These are phyloP conservation scores for Aegilops tauschii DNA, from an alignment of 176 grass and related monocot species.

Conservation along the genomic window DNA sequence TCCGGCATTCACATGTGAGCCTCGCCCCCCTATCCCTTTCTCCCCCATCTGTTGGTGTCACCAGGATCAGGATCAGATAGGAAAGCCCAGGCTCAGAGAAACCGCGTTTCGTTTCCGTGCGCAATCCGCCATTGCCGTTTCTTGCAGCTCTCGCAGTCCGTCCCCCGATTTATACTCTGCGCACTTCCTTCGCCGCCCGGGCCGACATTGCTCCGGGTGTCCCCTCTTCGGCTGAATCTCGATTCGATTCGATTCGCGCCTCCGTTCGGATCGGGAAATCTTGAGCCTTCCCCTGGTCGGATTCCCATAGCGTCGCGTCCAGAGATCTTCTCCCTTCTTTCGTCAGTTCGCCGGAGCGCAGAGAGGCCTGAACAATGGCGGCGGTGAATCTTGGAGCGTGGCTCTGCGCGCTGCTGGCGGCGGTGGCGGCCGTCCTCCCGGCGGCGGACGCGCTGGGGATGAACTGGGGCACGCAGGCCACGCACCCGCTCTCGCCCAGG, in stretches of 20 bases:
- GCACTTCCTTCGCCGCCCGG: not conserved
- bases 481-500: conserved; percentile 61
- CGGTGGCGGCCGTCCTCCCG: not conserved
- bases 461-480: conserved; percentile 89
- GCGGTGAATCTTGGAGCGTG: not conserved
- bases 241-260: not conserved
- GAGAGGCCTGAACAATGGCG: not conserved
- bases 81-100: not conserved
- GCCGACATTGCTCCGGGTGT: not conserved
- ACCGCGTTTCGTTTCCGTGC: conserved; percentile 15
- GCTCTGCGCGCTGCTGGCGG: conserved; percentile 21
- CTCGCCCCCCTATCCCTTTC: not conserved
- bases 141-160: not conserved
- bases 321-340: not conserved
- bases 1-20: conserved; percentile 12
- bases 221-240: not conserved
- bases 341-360: not conserved
- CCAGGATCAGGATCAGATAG: not conserved
- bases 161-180: not conserved
- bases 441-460: conserved; percentile 56
- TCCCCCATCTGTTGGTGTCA: not conserved
- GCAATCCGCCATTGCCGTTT: not conserved
- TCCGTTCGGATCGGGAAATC: not conserved
- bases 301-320: not conserved
- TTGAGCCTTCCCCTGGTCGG: not conserved